Percentiles rank a stretch among this genome's conserved stretches.
phyloP scores from a whole-genome alignment of 2,329 filamentous ascomycete species.

The Sordariomycetes sp. region DNA sequence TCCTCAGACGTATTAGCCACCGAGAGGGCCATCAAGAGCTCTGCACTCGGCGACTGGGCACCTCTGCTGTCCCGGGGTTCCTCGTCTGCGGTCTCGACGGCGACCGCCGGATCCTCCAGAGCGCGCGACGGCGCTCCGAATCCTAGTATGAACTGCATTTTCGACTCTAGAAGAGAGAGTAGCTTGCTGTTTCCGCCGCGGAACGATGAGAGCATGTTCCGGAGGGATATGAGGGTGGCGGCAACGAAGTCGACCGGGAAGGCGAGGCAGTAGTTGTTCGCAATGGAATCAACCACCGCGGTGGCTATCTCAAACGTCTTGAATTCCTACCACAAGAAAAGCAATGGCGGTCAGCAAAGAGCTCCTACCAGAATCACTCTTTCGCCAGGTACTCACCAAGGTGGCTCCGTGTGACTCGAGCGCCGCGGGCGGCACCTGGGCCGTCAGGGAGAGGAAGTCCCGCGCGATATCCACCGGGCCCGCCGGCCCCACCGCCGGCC shows the following conservation, averaged over 20 bases:
- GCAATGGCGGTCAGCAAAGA: background rate
- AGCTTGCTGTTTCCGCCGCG: conserved; percentile 30
- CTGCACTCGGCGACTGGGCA: background rate
- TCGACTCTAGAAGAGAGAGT: conserved; percentile 20
- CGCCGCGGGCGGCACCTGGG: conserved; percentile 29
- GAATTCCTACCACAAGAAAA: conserved; percentile 18
- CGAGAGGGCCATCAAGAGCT: background rate
- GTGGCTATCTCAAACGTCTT: conserved; percentile 36
- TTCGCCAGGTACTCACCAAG: conserved; percentile 16
- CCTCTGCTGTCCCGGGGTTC: background rate
- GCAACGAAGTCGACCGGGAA: conserved; percentile 14
- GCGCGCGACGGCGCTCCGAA: background rate
- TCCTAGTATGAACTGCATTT: conserved; percentile 14
- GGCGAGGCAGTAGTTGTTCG: conserved; percentile 10
- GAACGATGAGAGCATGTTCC: conserved; percentile 26
- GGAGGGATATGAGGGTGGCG: conserved; percentile 24
- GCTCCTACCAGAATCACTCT: background rate
- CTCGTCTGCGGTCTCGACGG: background rate
- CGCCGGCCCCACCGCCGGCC: conserved; percentile 16
- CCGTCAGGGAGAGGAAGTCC: conserved; percentile 31
- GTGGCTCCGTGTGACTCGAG: conserved; percentile 37
- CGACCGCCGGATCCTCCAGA: background rate
- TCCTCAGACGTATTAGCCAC: background rate
- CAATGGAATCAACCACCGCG: conserved; percentile 28
- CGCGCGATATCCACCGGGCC: conserved; percentile 32